Evolutionary conservation across 306 rosid genomes (phyloP).

Genomic region (Parietaria judaica): DNA sequence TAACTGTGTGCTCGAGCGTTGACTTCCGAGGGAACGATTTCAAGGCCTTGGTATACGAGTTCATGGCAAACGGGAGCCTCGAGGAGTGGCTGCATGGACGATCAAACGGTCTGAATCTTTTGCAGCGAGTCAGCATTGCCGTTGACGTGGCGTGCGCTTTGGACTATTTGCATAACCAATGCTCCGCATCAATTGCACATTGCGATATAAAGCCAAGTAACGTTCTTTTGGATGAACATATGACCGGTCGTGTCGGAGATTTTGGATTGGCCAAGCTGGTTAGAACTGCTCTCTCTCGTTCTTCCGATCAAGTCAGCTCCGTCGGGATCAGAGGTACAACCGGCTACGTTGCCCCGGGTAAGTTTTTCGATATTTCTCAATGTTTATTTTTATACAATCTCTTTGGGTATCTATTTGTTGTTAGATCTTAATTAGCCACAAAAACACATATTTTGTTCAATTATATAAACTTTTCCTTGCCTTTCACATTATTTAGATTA

Average conservation of each 20-base stretch:
- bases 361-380: background rate
- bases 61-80: conserved; percentile 5
- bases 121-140: conserved; percentile 23
- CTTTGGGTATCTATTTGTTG: background rate
- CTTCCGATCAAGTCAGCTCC: background rate
- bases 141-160: conserved; percentile 33
- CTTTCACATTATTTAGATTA: no score
- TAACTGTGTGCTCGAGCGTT: conserved; percentile 17
- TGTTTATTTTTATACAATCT: background rate
- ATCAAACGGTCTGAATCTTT: conserved; percentile 2
- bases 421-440: background rate
- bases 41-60: conserved; percentile 11
- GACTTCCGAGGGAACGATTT: conserved; percentile 12
- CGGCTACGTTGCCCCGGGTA: conserved; percentile 12
- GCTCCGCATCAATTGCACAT: conserved; percentile 21
- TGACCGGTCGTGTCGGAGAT: conserved; percentile 31
- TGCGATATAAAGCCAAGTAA: conserved; percentile 22
- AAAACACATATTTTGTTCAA: no score
- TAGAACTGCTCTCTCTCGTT: background rate
- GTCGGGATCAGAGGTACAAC: background rate
- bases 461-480: no score
- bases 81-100: conserved; percentile 6
- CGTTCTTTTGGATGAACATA: conserved; percentile 28
- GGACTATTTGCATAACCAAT: conserved; percentile 35
- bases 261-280: conserved; percentile 41